These are phyloP conservation scores for Heterobasidion annosum DNA, from an alignment of 1,284 basidiomycete genomes.

Conservation along the genomic window DNA sequence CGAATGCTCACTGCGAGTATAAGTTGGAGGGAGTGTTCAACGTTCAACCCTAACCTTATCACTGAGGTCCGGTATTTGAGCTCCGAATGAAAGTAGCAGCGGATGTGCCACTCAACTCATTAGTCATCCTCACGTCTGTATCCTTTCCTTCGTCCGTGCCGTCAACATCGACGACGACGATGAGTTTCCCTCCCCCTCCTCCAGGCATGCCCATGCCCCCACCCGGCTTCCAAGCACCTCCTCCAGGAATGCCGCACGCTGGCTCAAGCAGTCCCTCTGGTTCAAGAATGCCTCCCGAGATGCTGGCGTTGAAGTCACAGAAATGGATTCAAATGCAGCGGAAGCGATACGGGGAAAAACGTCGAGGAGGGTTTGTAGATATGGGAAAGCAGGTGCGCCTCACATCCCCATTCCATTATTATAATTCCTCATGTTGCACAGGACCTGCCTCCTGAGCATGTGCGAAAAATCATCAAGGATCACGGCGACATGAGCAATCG, in stretches of 20 bases:
- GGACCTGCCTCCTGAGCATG: constrained; percentile 89
- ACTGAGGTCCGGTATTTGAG: background rate
- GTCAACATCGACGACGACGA: constrained; percentile 16
- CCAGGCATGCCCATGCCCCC: constrained; percentile 53
- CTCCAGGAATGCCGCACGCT: constrained; percentile 31
- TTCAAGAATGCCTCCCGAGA: constrained; percentile 66
- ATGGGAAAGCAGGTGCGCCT: constrained; percentile 82
- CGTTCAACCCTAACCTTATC: background rate
- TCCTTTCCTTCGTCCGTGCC: constrained; percentile 9
- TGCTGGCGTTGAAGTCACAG: constrained; percentile 77
- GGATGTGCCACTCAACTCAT: background rate
- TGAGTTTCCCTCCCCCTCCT: constrained; percentile 26
- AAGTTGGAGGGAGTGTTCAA: background rate
- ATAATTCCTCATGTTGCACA: constrained; percentile 20
- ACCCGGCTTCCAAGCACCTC: constrained; percentile 48
- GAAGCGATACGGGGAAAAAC: constrained; percentile 84
- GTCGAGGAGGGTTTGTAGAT: constrained; percentile 83
- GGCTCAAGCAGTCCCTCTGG: constrained; percentile 33
- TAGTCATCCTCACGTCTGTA: constrained; percentile 1
- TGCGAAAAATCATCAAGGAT: constrained; percentile 97
- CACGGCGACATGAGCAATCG: constrained; percentile 96
- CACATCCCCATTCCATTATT: background rate
- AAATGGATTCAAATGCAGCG: constrained; percentile 94
- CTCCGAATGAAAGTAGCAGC: background rate
- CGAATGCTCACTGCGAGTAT: background rate